These are phyloP conservation scores for Tetraselmis chui DNA, from an alignment of 139 green algal genomes.

Conservation along the genomic window DNA sequence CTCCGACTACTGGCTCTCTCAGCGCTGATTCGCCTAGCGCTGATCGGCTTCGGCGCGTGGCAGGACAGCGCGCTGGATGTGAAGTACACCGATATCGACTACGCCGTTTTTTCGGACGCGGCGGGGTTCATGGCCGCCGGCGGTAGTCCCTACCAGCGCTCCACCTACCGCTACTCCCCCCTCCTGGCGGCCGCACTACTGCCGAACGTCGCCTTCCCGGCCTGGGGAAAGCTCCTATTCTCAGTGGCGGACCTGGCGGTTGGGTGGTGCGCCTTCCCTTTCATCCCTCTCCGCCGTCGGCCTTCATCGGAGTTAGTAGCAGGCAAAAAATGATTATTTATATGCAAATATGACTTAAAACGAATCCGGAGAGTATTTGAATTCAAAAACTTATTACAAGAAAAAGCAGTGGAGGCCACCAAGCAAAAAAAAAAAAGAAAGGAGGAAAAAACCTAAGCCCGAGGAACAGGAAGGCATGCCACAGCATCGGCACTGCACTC, in stretches of 20 bases:
- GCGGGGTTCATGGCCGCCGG: conserved; percentile 28
- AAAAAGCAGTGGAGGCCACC: too few relatives aligned
- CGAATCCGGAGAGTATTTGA: too few relatives aligned
- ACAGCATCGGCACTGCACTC: too few relatives aligned
- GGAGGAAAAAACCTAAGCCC: too few relatives aligned
- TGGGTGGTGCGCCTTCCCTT: conserved; percentile 27
- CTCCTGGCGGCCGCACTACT: conserved; percentile 77
- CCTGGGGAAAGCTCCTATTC: conserved; percentile 86
- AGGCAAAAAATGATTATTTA: too few relatives aligned
- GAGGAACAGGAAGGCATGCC: too few relatives aligned
- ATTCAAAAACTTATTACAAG: too few relatives aligned
- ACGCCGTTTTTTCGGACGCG: conserved; percentile 66
- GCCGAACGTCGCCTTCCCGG: conserved; percentile 67
- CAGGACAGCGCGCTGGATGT: conserved; percentile 60
- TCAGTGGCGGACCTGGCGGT: conserved; percentile 54
- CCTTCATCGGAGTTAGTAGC: not conserved
- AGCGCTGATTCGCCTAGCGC: conserved; percentile 25
- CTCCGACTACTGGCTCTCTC: not conserved
- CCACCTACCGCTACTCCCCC: conserved; percentile 80
- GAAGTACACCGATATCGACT: conserved; percentile 92
- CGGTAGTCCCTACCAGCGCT: conserved; percentile 32
- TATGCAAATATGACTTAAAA: too few relatives aligned
- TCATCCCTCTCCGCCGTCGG: not conserved
- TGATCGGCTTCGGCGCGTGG: conserved; percentile 49
- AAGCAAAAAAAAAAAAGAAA: too few relatives aligned